Evolutionary conservation across 441 rosid species (phyloP), one percentile per base, ranked within the genome.

Genomic region (Adansonia grandidieri): DNA sequence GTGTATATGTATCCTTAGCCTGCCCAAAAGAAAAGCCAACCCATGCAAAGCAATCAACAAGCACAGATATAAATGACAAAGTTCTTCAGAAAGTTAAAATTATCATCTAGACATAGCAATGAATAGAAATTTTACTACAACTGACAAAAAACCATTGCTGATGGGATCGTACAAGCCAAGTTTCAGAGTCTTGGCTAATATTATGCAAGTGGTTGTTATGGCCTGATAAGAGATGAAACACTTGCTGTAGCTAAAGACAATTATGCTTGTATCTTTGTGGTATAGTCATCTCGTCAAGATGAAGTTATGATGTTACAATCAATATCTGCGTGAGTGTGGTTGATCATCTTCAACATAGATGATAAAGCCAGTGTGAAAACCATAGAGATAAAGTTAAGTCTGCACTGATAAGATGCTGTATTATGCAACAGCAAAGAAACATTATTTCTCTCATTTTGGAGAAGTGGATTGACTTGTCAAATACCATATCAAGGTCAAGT

Each of bases 1-100:
- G 80, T 57, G 90, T 45, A 70, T 85, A 95, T 13, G 80, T 88
- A 77, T 88, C 89, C 84, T 89, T 93, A 28, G 90, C 98, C 99
- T 93, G 93, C 75, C 69, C 78, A 58, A 76, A 66, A 70, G 54
- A 74, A 56, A 73, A 78, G 64, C 65, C 42, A 75, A 50, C 68
- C 44, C 48, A 57, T 6, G 76, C 53, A 60, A 78, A 47, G 78
- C 47, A 74, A 45, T 79, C 69, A 57, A 60, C 78, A 56, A 69
- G 14, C 62, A 50, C 11, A 50, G 8, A 47, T 17, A 32, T 6
- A n/a, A 8, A 7, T 40, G 44, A 48, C 17, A 22, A 9, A 19
- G 15, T 69, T 47, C 7, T 4, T 9, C 19, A 67, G 32, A 67
- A 19, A n/a, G 56, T 19, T 28, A 28, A 28, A 28, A 28, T 1